Conservation (phyloP, 2,329 filamentous ascomycete genomes). For the Apiospora phragmitis region DNA sequence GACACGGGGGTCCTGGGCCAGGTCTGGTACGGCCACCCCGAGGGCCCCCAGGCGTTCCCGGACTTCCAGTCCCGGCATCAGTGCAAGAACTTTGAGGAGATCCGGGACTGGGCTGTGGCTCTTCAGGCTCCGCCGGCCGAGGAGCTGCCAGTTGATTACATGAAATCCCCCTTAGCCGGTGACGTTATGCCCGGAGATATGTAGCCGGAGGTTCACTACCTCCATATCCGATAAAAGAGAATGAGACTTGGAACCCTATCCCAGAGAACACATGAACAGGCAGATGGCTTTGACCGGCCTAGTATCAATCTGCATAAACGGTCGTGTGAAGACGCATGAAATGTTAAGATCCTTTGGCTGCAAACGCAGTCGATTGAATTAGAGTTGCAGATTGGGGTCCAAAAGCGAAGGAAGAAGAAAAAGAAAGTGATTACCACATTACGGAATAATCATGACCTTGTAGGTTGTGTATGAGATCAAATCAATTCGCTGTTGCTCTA, state of each 20-base stretch:
- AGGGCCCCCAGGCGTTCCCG: constrained; percentile 51
- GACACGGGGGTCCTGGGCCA: constrained; percentile 63
- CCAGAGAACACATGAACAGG: too few species aligned
- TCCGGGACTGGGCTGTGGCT: constrained; percentile 53
- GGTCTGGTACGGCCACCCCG: constrained; percentile 52
- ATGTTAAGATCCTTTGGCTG: too few species aligned
- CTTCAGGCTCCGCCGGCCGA: constrained; percentile 48
- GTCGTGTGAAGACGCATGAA: too few species aligned
- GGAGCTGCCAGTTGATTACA: constrained; percentile 38
- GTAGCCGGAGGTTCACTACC: not conserved
- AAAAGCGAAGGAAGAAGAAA: too few species aligned
- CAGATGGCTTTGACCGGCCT: too few species aligned
- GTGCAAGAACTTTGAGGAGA: constrained; percentile 57
- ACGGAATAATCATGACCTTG: too few species aligned
- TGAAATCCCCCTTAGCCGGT: constrained; percentile 21
- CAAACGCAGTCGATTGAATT: too few species aligned
- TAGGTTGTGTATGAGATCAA: too few species aligned
- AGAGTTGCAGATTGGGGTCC: too few species aligned
- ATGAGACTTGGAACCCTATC: too few species aligned
- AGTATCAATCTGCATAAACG: not conserved
- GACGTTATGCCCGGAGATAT: not conserved
- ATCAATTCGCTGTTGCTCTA: too few species aligned
- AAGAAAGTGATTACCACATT: too few species aligned
- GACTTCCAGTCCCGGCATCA: constrained; percentile 63
- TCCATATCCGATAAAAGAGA: not conserved